Evolutionary conservation across 257 asterid species (phyloP).

Genomic region (Asclepias syriaca): DNA sequence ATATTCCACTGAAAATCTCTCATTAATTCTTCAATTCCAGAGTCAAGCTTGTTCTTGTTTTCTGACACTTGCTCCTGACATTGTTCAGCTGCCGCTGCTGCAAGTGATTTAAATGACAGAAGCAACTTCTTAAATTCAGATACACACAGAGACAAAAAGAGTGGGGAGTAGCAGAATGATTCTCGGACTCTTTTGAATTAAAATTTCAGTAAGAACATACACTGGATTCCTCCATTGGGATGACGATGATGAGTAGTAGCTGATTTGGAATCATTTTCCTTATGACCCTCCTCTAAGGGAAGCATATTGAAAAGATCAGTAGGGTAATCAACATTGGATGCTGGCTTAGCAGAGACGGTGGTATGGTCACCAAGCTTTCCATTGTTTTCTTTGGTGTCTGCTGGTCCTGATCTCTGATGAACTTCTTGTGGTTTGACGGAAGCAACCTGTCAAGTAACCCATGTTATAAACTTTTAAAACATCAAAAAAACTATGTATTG

Average conservation of each 20-base stretch:
- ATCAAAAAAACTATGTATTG: background rate
- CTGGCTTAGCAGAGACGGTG: slow-evolving; percentile 9
- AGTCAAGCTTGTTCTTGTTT: slow-evolving; percentile 26
- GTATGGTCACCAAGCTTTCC: slow-evolving; percentile 9
- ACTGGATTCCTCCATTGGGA: slow-evolving; percentile 2
- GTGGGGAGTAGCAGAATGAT: background rate
- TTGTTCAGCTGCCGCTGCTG: slow-evolving; percentile 18
- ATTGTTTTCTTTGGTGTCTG: background rate
- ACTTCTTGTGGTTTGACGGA: background rate
- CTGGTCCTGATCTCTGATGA: background rate
- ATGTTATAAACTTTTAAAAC: background rate
- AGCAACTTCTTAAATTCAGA: background rate
- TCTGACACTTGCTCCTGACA: slow-evolving; percentile 5
- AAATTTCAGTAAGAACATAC: slow-evolving; percentile 19
- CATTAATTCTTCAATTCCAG: slow-evolving; percentile 37
- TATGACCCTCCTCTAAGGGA: slow-evolving; percentile 13
- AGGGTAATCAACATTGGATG: slow-evolving; percentile 9
- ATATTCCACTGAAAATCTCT: slow-evolving; percentile 29
- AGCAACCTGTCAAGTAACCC: slow-evolving; percentile 2
- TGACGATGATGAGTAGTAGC: slow-evolving; percentile 5
- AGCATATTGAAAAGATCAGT: slow-evolving; percentile 23
- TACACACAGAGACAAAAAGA: background rate
- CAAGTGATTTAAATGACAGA: background rate
- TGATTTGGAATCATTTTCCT: slow-evolving; percentile 12
- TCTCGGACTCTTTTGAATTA: background rate